Evolutionary conservation across 495 filamentous ascomycete species (phyloP).

Genomic region (Penicillium arizonense): DNA sequence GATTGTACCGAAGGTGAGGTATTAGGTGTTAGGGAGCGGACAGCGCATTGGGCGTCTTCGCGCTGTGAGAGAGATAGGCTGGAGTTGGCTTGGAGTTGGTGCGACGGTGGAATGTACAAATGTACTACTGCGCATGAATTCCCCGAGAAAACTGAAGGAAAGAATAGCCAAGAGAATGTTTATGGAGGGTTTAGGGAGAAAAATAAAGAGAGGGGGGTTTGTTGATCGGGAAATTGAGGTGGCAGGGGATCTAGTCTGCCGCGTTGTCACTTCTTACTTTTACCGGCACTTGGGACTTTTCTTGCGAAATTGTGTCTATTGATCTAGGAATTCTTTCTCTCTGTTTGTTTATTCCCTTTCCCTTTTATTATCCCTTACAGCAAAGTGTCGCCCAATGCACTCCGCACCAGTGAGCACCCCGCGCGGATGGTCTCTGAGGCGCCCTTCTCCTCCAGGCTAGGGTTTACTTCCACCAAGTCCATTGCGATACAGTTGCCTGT

Average conservation of each 20-base stretch:
- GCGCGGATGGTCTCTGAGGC: conserved; percentile 86
- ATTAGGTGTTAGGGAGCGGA: conserved; percentile 6
- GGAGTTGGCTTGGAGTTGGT: neutral
- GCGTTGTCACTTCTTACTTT: neutral
- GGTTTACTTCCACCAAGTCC: conserved; percentile 97
- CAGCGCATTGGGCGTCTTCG: conserved; percentile 30
- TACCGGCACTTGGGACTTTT: neutral
- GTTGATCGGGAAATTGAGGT: conserved; percentile 27
- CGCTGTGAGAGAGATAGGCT: conserved; percentile 7
- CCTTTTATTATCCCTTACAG: conserved; percentile 46
- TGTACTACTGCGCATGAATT: neutral
- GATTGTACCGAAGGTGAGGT: neutral
- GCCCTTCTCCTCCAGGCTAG: conserved; percentile 71
- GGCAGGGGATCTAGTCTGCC: conserved; percentile 26
- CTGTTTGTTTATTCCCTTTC: conserved; percentile 4
- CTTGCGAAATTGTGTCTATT: neutral
- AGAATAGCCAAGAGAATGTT: conserved; percentile 1
- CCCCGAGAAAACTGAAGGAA: neutral
- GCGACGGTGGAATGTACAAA: neutral
- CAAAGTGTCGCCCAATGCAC: conserved; percentile 87
- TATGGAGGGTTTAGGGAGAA: neutral
- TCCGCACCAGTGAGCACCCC: conserved; percentile 86
- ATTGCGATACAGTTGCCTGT: conserved; percentile 88
- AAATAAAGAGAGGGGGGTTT: conserved; percentile 10
- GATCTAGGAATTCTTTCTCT: neutral